Base-by-base conservation (phyloP, 495 filamentous ascomycete species). In the Hypoxylon cercidicola region DNA sequence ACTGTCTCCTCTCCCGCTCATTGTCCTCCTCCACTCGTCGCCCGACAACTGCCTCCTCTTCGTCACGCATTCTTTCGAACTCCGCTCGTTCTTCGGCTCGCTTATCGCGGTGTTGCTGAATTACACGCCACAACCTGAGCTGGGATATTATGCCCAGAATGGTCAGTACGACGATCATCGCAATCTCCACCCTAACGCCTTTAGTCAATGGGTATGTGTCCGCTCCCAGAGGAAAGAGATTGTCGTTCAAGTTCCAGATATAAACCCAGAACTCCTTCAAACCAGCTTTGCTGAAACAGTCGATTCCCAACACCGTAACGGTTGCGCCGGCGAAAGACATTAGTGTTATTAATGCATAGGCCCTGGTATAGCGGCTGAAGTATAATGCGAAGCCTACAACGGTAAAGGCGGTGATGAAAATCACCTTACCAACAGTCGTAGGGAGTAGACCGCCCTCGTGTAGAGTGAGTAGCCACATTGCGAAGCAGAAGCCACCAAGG, bases 181-280 rank as follows among this genome's bases (percentile, higher is more conserved):
- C 94, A 41, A 93, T 84, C 68, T 98, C 94, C 19, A 94, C 94
- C 10, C 85, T 84, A 37, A 97, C 95, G 10, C 91, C 91, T 43
- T 90, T 88, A 0, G 94, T 97, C 3, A 97, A 81, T 0, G 94
- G 94, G 71, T 96, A 98, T 0, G 89, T 93, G 30, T 81, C 79
- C 0, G 90, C 88, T 19, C 82, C 82, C 16, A 91, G 76, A 0
- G 94, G 93, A 69, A 97, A 97, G 4, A 92, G 77, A 20, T 90
- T 81, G 34, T 85, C 79, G 72, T 97, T 97, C 34, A 97, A 79
- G 49, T 81, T 81, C 94, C 94, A 98, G 30, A 97, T 85, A 72
- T 96, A 98, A 9, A 93, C 82, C 94, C 94, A 98, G 60, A 97
- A 97, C 71, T 97, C 94, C 71, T 95, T 97, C 66, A 96, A 76